Percentiles rank a stretch among this genome's conserved stretches.
phyloP scores from a whole-genome alignment of 768 basidiomycete species.

The Collybia nuda region DNA sequence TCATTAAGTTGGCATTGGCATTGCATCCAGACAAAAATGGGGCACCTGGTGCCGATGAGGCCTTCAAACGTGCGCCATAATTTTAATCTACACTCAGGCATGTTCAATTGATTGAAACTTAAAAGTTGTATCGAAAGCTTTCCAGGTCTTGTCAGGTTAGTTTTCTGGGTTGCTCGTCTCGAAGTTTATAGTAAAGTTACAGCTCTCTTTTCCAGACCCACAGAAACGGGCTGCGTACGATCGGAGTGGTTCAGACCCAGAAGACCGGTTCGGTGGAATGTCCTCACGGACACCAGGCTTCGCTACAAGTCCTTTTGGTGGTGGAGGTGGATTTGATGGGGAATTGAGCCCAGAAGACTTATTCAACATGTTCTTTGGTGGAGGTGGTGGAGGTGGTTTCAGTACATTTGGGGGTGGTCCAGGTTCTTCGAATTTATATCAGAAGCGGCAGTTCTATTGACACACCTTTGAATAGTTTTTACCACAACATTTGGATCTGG shows the following conservation, averaged over 20 bases:
- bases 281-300: slow-evolving; percentile 54
- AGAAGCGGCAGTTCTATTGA: neutral
- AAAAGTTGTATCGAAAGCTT: slow-evolving; percentile 96
- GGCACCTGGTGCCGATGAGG: slow-evolving; percentile 97
- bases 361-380: slow-evolving; percentile 99
- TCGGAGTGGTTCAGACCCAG: slow-evolving; percentile 84
- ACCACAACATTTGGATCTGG: slow-evolving; percentile 77
- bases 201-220: slow-evolving; percentile 49
- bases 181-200: neutral
- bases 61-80: slow-evolving; percentile 77
- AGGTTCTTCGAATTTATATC: slow-evolving; percentile 22
- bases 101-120: slow-evolving; percentile 2
- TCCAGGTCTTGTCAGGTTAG: slow-evolving; percentile 86
- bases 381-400: slow-evolving; percentile 54
- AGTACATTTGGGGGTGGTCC: slow-evolving; percentile 59
- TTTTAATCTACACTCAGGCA: neutral
- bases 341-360: slow-evolving; percentile 95
- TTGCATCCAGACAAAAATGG: slow-evolving; percentile 94
- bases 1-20: slow-evolving; percentile 73
- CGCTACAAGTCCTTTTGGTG: slow-evolving; percentile 47
- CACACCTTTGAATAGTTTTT: slow-evolving; percentile 50
- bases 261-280: slow-evolving; percentile 76
- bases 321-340: slow-evolving; percentile 61
- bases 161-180: neutral
- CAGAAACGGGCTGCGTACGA: slow-evolving; percentile 91